phyloP scores from a whole-genome alignment of 495 filamentous ascomycete genomes.

The Terfezia claveryi region DNA sequence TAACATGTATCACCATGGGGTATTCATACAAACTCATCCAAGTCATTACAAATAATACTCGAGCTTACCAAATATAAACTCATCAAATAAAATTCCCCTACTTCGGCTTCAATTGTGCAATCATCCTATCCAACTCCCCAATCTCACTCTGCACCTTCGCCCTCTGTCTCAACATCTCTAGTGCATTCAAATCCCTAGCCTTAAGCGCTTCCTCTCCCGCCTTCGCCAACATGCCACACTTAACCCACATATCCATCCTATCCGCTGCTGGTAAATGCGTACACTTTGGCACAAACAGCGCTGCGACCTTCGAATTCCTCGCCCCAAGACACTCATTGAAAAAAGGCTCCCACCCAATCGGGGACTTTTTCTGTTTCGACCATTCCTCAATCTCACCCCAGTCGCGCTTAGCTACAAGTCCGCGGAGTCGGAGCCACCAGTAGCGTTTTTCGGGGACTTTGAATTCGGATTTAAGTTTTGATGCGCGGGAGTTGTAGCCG shows the following conservation, averaged over 20 bases:
- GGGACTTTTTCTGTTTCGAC: slow-evolving; percentile 45
- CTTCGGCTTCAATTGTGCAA: slow-evolving; percentile 4
- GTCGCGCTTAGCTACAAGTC: slow-evolving; percentile 66
- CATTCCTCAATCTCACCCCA: slow-evolving; percentile 85
- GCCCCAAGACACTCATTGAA: slow-evolving; percentile 74
- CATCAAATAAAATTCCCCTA: background rate
- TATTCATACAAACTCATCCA: no score
- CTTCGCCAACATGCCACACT: slow-evolving; percentile 75
- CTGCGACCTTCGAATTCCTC: slow-evolving; percentile 72
- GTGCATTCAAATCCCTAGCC: slow-evolving; percentile 47
- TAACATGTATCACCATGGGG: no score
- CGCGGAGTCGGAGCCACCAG: slow-evolving; percentile 80
- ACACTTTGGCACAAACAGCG: slow-evolving; percentile 74
- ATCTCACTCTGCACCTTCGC: slow-evolving; percentile 7
- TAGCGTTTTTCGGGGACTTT: slow-evolving; percentile 72
- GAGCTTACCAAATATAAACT: background rate
- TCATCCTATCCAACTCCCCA: slow-evolving; percentile 15
- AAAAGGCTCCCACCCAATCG: slow-evolving; percentile 98
- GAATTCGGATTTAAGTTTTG: slow-evolving; percentile 76
- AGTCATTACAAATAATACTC: no score
- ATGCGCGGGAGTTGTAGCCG: slow-evolving; percentile 56
- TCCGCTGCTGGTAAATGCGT: slow-evolving; percentile 32
- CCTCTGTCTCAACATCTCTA: slow-evolving; percentile 11
- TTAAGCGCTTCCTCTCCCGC: slow-evolving; percentile 81
- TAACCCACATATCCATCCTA: slow-evolving; percentile 80